Evolutionary conservation across 345 rosid species (phyloP).

Genomic region (Rhodomyrtus tomentosa): DNA sequence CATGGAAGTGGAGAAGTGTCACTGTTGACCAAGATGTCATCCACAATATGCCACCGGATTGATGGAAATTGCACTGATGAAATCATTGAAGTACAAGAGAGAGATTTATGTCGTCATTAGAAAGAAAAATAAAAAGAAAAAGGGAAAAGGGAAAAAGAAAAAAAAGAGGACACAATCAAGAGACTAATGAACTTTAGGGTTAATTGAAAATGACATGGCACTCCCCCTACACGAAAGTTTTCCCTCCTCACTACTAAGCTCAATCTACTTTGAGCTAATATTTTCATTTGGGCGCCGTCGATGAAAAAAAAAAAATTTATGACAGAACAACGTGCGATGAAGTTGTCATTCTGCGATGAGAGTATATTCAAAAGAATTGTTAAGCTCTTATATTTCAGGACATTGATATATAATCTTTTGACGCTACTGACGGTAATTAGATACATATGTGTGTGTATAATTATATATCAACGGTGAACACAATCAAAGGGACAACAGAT

Average conservation of each 20-base stretch:
- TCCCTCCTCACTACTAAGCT: background rate
- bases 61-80: background rate
- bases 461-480: background rate
- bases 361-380: background rate
- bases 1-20: slow-evolving; percentile 13
- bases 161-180: background rate
- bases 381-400: background rate
- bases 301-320: background rate
- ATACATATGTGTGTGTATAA: too few species aligned
- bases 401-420: background rate
- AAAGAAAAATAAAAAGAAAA: background rate
- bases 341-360: background rate
- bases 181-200: background rate
- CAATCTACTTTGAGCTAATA: background rate
- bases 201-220: background rate
- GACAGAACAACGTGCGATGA: background rate
- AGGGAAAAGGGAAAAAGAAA: background rate
- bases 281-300: background rate
- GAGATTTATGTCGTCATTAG: background rate
- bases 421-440: background rate
- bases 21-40: slow-evolving; percentile 13
- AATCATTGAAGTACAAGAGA: background rate
- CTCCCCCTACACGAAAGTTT: background rate
- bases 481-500: background rate
- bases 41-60: background rate